A percentile compares a stretch with the other conserved stretches of the same genome.
Evolutionary conservation across 176 grass and related monocot genomes (phyloP).

Genomic region (Aegilops sharonensis): DNA sequence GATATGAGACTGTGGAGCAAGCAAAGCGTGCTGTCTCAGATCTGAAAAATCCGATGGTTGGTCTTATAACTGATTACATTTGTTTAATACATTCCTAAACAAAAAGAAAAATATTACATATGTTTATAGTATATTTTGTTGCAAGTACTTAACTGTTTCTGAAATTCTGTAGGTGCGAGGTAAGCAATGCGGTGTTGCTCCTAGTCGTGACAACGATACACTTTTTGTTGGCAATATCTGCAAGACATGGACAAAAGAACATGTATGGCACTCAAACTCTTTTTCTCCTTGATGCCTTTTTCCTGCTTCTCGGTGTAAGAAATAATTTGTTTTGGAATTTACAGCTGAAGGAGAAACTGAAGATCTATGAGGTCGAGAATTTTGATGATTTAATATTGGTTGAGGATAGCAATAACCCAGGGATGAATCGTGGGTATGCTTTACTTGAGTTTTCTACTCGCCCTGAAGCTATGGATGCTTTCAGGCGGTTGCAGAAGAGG

Average conservation of each 20-base stretch:
- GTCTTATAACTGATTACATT: constrained; percentile 19
- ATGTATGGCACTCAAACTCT: constrained; percentile 43
- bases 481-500: constrained; percentile 77
- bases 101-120: neutral
- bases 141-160: constrained; percentile 23
- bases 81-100: neutral
- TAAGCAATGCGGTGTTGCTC: constrained; percentile 86
- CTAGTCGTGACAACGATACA: constrained; percentile 91
- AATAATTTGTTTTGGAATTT: constrained; percentile 35
- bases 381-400: constrained; percentile 76
- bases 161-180: constrained; percentile 61
- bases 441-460: constrained; percentile 93
- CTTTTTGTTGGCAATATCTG: constrained; percentile 96
- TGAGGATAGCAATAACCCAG: constrained; percentile 75
- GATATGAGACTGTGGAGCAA: constrained; percentile 84
- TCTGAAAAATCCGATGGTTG: constrained; percentile 74
- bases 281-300: constrained; percentile 4
- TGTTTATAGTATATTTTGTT: constrained; percentile 13
- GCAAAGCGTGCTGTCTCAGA: constrained; percentile 73
- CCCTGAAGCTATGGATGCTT: constrained; percentile 85
- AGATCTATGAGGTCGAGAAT: constrained; percentile 82
- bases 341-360: constrained; percentile 89
- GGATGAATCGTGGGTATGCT: constrained; percentile 92
- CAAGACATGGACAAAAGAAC: constrained; percentile 96
- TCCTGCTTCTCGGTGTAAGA: constrained; percentile 17